These are phyloP conservation scores for Penicillium macrosclerotiorum DNA, from an alignment of 495 filamentous ascomycete species.

Conservation along the genomic window DNA sequence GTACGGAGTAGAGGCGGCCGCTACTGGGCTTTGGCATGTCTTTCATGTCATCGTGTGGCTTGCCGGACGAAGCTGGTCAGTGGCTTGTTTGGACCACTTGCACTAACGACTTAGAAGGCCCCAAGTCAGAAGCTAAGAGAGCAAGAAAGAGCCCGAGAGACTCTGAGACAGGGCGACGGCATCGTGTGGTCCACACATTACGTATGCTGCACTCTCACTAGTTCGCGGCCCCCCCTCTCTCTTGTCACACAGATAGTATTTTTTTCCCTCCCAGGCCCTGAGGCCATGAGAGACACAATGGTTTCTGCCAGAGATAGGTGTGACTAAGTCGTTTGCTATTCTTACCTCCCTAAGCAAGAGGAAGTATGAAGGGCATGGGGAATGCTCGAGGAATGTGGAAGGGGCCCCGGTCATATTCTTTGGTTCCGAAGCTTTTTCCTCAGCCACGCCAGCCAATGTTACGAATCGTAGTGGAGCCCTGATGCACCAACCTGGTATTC, in stretches of 20 bases:
- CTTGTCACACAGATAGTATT: background rate
- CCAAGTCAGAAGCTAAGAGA: too few species aligned
- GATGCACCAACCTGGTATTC: slow-evolving; percentile 14
- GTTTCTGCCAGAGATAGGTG: background rate
- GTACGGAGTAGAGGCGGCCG: too few species aligned
- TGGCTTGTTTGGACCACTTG: slow-evolving; percentile 15
- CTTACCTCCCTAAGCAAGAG: background rate
- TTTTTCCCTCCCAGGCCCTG: too few species aligned
- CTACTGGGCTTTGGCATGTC: too few species aligned
- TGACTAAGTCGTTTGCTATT: too few species aligned
- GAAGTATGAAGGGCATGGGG: slow-evolving; percentile 12
- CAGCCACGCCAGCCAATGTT: slow-evolving; percentile 13
- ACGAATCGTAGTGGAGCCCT: slow-evolving; percentile 9
- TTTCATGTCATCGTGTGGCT: slow-evolving; percentile 8
- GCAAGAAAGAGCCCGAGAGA: too few species aligned
- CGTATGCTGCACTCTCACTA: slow-evolving; percentile 13
- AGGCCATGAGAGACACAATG: background rate
- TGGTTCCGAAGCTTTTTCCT: slow-evolving; percentile 1
- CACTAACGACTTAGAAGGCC: too few species aligned
- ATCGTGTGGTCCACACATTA: slow-evolving; percentile 12
- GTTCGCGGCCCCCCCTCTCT: background rate
- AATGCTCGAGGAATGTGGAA: slow-evolving; percentile 9
- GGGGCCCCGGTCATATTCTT: too few species aligned
- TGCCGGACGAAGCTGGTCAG: slow-evolving; percentile 1
- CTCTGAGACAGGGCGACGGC: slow-evolving; percentile 11